phyloP scores from a whole-genome alignment of 805 yeast species.

The Hanseniaspora occidentalis region DNA sequence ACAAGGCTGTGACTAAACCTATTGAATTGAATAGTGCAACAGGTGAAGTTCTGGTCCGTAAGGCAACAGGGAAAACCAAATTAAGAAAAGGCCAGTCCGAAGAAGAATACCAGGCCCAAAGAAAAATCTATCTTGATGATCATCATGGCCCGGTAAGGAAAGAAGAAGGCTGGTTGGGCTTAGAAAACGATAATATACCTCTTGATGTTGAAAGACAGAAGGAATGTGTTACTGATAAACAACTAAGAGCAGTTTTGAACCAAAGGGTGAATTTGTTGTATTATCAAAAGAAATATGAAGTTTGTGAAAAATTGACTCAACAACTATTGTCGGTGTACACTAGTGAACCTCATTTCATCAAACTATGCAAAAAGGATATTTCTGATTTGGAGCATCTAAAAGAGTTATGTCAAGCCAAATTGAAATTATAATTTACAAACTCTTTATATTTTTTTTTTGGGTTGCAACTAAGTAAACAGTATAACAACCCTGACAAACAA shows the following conservation, averaged over 20 bases:
- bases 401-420: background rate
- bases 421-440: too few relatives aligned
- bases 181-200: background rate
- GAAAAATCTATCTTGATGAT: slow-evolving; percentile 30
- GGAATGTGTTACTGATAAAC: slow-evolving; percentile 29
- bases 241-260: slow-evolving; percentile 41
- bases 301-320: slow-evolving; percentile 37
- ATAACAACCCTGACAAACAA: too few relatives aligned
- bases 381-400: background rate
- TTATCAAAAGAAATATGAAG: slow-evolving; percentile 36
- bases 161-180: slow-evolving; percentile 27
- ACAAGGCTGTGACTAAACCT: slow-evolving; percentile 16
- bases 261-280: slow-evolving; percentile 55
- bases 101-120: slow-evolving; percentile 47
- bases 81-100: slow-evolving; percentile 60
- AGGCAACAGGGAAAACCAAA: slow-evolving; percentile 34
- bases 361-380: background rate
- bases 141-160: slow-evolving; percentile 47
- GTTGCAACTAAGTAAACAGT: too few relatives aligned
- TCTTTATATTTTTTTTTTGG: background rate
- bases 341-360: background rate
- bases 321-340: slow-evolving; percentile 18
- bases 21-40: slow-evolving; percentile 16
- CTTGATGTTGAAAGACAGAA: slow-evolving; percentile 18
- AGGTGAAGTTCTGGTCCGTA: slow-evolving; percentile 33